phyloP scores from a whole-genome alignment of 805 yeast species.

The Tetrapisispora taiwanensis region DNA sequence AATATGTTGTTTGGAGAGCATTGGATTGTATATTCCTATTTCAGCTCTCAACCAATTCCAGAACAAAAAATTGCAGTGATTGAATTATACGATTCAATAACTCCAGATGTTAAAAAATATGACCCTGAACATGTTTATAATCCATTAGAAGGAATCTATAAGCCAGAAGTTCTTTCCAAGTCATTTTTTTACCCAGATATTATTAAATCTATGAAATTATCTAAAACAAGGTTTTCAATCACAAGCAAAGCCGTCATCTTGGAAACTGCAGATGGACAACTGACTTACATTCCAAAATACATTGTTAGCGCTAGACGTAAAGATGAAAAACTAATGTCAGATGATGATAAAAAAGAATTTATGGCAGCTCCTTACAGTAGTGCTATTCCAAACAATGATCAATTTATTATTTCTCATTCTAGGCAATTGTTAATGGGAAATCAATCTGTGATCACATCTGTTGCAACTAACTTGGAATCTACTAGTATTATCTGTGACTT shows the following conservation, averaged over 20 bases:
- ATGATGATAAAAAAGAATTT: slow-evolving; percentile 47
- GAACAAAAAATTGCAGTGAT: slow-evolving; percentile 55
- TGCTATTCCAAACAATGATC: slow-evolving; percentile 40
- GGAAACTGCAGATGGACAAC: slow-evolving; percentile 48
- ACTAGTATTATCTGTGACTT: slow-evolving; percentile 61
- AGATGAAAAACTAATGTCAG: slow-evolving; percentile 41
- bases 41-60: slow-evolving; percentile 39
- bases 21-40: slow-evolving; percentile 67
- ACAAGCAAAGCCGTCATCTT: slow-evolving; percentile 56
- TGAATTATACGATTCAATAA: slow-evolving; percentile 66
- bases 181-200: slow-evolving; percentile 56
- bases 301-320: slow-evolving; percentile 62
- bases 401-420: slow-evolving; percentile 41
- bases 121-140: slow-evolving; percentile 8
- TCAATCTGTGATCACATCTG: slow-evolving; percentile 32
- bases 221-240: slow-evolving; percentile 56
- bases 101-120: slow-evolving; percentile 38
- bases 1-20: slow-evolving; percentile 65
- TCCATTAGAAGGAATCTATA: slow-evolving; percentile 17
- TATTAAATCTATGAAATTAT: slow-evolving; percentile 41
- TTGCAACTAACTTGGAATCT: slow-evolving; percentile 68
- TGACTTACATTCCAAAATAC: slow-evolving; percentile 61
- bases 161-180: slow-evolving; percentile 42
- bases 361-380: slow-evolving; percentile 59
- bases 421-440: slow-evolving; percentile 32